Percentiles rank a stretch among this genome's conserved stretches.
phyloP scores from a whole-genome alignment of 306 rosid genomes.

The Elaeagnus macrophylla region DNA sequence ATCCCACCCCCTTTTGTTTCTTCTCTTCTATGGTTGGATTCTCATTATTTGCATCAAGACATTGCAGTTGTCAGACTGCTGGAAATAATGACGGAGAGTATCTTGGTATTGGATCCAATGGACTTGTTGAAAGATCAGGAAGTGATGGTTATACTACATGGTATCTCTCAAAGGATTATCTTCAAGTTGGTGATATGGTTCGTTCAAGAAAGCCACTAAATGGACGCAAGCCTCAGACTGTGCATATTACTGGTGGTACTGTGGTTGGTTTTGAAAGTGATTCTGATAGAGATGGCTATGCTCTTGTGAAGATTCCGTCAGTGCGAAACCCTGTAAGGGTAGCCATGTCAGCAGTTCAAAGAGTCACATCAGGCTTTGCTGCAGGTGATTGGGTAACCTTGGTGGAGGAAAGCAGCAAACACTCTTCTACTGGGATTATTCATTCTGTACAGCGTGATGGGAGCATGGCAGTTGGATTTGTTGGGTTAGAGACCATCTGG shows the following conservation, averaged over 20 bases:
- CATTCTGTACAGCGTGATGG: slow-evolving; percentile 56
- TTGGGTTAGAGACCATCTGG: slow-evolving; percentile 68
- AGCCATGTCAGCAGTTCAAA: slow-evolving; percentile 42
- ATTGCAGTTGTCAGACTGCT: slow-evolving; percentile 48
- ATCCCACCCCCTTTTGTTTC: neutral
- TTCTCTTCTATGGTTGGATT: slow-evolving; percentile 9
- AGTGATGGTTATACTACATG: slow-evolving; percentile 37
- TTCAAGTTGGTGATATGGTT: slow-evolving; percentile 57
- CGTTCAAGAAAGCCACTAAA: slow-evolving; percentile 58
- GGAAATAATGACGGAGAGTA: slow-evolving; percentile 46
- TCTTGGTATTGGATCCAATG: slow-evolving; percentile 37
- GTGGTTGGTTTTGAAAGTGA: slow-evolving; percentile 49
- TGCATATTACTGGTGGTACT: slow-evolving; percentile 58
- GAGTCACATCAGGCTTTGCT: slow-evolving; percentile 53
- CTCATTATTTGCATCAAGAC: slow-evolving; percentile 10
- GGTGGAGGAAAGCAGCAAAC: slow-evolving; percentile 32
- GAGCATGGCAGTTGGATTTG: slow-evolving; percentile 45
- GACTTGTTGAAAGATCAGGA: slow-evolving; percentile 27
- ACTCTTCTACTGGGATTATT: slow-evolving; percentile 59
- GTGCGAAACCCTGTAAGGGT: slow-evolving; percentile 53
- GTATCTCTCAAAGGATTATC: slow-evolving; percentile 60
- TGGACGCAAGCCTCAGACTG: slow-evolving; percentile 40
- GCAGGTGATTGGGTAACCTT: slow-evolving; percentile 63
- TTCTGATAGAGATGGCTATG: slow-evolving; percentile 32
- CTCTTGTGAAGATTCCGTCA: slow-evolving; percentile 51